Percentiles rank a stretch among this genome's conserved stretches.
These are phyloP conservation scores for Barnettozyma botsteinii DNA, from an alignment of 805 yeast genomes.

Conservation along the genomic window DNA sequence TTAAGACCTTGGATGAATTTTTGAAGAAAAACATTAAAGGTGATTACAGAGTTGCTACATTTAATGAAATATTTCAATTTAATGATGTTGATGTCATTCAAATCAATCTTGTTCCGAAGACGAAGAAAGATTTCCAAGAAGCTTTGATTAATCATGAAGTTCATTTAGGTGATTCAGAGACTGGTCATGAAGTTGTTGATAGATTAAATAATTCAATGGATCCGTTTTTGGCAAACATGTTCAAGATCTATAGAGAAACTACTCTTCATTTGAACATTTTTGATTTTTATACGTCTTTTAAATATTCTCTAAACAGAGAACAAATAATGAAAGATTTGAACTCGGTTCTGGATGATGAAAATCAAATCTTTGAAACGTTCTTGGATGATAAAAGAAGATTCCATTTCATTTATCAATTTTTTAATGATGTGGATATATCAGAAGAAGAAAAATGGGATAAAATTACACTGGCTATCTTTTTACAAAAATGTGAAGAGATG, in stretches of 20 bases:
- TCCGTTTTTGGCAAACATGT: constrained; percentile 55
- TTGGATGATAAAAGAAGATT: constrained; percentile 24
- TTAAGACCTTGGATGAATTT: constrained; percentile 15
- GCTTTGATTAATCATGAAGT: constrained; percentile 37
- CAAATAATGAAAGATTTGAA: constrained; percentile 24
- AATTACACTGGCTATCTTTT: constrained; percentile 61
- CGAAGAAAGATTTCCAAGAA: constrained; percentile 35
- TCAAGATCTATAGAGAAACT: constrained; percentile 72
- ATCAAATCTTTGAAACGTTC: constrained; percentile 16
- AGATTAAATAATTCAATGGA: constrained; percentile 34
- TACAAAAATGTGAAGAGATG: constrained; percentile 68
- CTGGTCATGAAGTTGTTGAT: constrained; percentile 16
- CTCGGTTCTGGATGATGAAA: constrained; percentile 16
- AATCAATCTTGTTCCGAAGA: constrained; percentile 38
- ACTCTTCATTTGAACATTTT: constrained; percentile 59
- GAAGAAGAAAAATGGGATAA: constrained; percentile 53
- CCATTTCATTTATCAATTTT: constrained; percentile 24
- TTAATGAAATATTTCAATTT: constrained; percentile 37
- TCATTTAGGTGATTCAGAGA: constrained; percentile 18
- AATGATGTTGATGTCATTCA: constrained; percentile 28
- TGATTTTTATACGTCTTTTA: constrained; percentile 62
- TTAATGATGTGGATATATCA: constrained; percentile 22
- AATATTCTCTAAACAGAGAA: constrained; percentile 37
- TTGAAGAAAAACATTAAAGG: constrained; percentile 12
- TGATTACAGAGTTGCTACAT: constrained; percentile 22